Evolutionary conservation across 1,284 basidiomycete genomes (phyloP).

Genomic region (Heterobasidion annosum): DNA sequence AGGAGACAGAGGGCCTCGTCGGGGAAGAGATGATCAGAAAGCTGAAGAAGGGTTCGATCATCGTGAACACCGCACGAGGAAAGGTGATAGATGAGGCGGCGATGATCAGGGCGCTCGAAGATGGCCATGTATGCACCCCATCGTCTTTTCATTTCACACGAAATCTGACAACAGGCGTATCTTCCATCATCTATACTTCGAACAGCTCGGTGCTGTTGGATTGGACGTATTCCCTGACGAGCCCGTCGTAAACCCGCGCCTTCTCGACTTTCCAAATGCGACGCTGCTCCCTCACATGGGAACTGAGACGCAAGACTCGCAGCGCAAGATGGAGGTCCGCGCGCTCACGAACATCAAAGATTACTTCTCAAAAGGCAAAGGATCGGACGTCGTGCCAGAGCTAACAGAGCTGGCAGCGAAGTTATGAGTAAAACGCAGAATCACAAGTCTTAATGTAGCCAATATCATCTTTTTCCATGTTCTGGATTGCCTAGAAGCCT

Average conservation of each 20-base stretch:
- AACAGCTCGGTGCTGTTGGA: slow-evolving; percentile 74
- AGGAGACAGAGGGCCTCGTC: slow-evolving; percentile 71
- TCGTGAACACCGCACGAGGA: slow-evolving; percentile 88
- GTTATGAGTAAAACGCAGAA: too few species aligned
- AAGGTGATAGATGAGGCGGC: slow-evolving; percentile 86
- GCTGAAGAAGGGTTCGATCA: slow-evolving; percentile 74
- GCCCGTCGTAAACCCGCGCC: slow-evolving; percentile 73
- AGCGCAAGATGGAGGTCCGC: slow-evolving; percentile 76
- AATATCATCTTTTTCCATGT: too few species aligned
- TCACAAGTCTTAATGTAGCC: too few species aligned
- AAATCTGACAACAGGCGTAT: neutral
- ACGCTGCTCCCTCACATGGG: slow-evolving; percentile 88
- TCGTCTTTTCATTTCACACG: neutral
- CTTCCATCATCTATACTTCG: neutral
- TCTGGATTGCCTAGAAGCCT: too few species aligned
- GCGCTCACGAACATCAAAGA: slow-evolving; percentile 66
- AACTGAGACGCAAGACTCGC: slow-evolving; percentile 76
- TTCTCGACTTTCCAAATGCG: slow-evolving; percentile 75
- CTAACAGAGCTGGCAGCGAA: slow-evolving; percentile 14
- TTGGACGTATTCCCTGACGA: slow-evolving; percentile 90
- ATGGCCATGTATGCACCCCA: slow-evolving; percentile 60
- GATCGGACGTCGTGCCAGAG: slow-evolving; percentile 61
- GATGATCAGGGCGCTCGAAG: slow-evolving; percentile 75
- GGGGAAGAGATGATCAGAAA: slow-evolving; percentile 71
- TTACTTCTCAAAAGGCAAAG: slow-evolving; percentile 53